phyloP scores from a whole-genome alignment of 83 land plant genomes.

The Isoetes engelmannii region DNA sequence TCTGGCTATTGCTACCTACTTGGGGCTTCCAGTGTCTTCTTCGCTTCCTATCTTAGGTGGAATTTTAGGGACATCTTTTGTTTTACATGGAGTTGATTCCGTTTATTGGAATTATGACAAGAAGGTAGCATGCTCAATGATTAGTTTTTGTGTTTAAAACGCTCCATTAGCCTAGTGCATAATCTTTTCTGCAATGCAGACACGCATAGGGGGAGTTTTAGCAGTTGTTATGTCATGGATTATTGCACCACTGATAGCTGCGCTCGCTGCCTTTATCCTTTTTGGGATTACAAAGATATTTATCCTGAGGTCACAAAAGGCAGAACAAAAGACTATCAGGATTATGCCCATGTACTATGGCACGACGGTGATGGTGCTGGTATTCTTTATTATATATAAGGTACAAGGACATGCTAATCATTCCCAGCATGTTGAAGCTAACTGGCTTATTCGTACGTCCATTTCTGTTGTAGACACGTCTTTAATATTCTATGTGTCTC shows the following conservation, averaged over 20 bases:
- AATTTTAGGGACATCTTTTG: conserved; percentile 20
- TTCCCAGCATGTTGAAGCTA: not conserved
- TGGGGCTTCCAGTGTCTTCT: conserved; percentile 33
- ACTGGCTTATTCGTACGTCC: not conserved
- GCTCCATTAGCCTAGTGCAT: not conserved
- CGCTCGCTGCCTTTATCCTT: conserved; percentile 15
- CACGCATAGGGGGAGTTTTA: conserved; percentile 22
- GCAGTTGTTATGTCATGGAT: conserved; percentile 27
- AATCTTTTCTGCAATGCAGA: not conserved
- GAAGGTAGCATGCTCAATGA: not conserved
- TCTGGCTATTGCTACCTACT: conserved; percentile 20
- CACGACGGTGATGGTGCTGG: conserved; percentile 16
- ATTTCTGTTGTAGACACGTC: conserved; percentile 10
- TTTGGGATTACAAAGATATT: conserved; percentile 18
- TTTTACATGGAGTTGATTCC: conserved; percentile 17
- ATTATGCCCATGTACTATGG: conserved; percentile 29
- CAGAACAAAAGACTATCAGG: conserved; percentile 12
- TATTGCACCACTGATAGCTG: conserved; percentile 26
- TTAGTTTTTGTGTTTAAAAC: not conserved
- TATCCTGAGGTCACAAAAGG: conserved; percentile 13
- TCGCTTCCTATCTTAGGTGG: conserved; percentile 19
- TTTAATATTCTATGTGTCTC: not conserved
- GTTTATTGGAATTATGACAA: conserved; percentile 19
- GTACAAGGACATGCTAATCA: conserved; percentile 5
- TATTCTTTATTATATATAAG: conserved; percentile 26